Evolutionary conservation across 2,329 filamentous ascomycete genomes (phyloP), one percentile per base, ranked within the genome.

Genomic region (Beauveria bassiana): DNA sequence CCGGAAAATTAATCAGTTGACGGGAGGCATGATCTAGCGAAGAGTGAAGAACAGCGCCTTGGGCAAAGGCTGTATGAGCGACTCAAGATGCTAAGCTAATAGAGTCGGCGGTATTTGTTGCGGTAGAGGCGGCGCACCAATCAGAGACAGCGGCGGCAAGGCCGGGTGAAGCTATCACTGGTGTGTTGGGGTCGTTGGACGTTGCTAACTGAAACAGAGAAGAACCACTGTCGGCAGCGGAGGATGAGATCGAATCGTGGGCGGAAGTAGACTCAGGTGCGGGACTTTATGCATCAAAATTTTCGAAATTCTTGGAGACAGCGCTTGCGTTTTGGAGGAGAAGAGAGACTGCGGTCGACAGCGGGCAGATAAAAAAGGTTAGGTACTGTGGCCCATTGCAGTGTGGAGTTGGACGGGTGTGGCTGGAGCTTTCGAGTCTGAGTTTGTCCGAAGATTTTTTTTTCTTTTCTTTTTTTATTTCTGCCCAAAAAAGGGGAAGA

Each of bases 151-250:
- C 26, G 31, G 18, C 46, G 46, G 49, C 58, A 42, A n/a, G 50
- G 42, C 49, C n/a, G 22, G 42, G 43, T 49, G 58, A 53, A 42
- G 58, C 50, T 54, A 50, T 61, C 58, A 34, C 50, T 42, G 50
- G 28, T 40, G 14, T 43, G 49, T 60, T 42, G 38, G 40, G 2
- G 42, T 22, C 28, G 58, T 42, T 42, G 50, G 50, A 28, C 16
- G 42, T 18, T 47, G 20, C 3, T 26, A 7, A 28, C 40, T n/a
- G 40, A 16, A 22, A 28, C 50, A 20, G 31, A 14, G 16, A 16
- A 10, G 58, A 46, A 45, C 3, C 38, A n/a, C 40, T 22, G n/a
- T 34, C 57, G 49, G 14, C 14, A 26, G 40, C 40, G 34, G 34
- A 20, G 40, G 49, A 38, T 52, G n/a, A 53, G 49, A 16, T 54